Conservation (phyloP, 2,329 filamentous ascomycete genomes). For the Didymella pinodella region DNA sequence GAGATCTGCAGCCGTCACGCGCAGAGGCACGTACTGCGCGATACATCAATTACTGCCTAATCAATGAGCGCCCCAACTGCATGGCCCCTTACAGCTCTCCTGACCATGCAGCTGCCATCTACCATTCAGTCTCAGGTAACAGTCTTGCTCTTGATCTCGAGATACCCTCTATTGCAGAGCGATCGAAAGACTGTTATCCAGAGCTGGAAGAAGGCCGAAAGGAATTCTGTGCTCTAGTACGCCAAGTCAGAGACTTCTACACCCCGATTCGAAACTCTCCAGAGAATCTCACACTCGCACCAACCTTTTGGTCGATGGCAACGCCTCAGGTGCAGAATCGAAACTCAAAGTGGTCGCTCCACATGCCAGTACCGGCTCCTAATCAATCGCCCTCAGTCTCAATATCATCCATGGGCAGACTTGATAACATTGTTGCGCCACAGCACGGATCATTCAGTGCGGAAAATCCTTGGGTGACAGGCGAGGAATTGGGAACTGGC, state of each 20-base stretch:
- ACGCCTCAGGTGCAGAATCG: neutral
- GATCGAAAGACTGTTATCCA: neutral
- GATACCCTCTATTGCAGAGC: conserved; percentile 6
- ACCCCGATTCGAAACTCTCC: neutral
- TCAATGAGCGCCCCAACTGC: conserved; percentile 22
- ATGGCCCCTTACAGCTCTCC: conserved; percentile 9
- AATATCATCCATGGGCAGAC: conserved; percentile 26
- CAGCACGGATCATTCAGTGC: neutral
- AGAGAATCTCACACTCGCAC: neutral
- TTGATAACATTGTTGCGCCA: conserved; percentile 21
- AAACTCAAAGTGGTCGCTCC: neutral
- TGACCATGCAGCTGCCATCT: conserved; percentile 22
- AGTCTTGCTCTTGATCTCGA: conserved; percentile 20
- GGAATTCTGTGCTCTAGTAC: neutral
- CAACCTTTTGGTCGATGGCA: neutral
- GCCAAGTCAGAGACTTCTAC: neutral
- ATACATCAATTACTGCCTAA: conserved; percentile 22
- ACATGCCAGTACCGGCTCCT: conserved; percentile 18
- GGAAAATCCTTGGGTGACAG: conserved; percentile 55
- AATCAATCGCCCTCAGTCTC: conserved; percentile 19
- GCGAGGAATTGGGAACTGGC: conserved; percentile 54
- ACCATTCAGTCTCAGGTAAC: conserved; percentile 26
- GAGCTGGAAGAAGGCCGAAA: neutral
- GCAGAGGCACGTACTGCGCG: neutral
- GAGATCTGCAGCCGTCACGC: conserved; percentile 12